Base-by-base conservation (phyloP, 164 flowering plant genomes). In the Protea cynaroides region DNA sequence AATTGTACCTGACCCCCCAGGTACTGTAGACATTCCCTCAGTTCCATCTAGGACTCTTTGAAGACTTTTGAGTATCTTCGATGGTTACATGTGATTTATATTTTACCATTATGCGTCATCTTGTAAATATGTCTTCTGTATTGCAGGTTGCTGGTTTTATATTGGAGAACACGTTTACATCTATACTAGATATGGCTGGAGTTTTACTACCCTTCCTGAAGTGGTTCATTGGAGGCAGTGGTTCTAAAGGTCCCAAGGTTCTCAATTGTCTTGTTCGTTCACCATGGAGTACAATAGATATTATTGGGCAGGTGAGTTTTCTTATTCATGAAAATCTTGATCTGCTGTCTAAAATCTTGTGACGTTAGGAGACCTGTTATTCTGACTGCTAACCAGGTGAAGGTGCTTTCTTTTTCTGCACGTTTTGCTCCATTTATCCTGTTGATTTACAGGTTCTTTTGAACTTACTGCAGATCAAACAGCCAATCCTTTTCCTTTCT, bases 121-220 rank as follows among this genome's bases (percentile, higher is more conserved):
- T 14, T 3, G 23, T 18, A 59, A 51, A 43, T 43, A 15, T 23
- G 44, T 68, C 18, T 14, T 13, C 43, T 72, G 21, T 40, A 8
- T 63, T 74, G 44, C 78, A 92, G 99, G 86, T 92, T 63, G 78
- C 92, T 75, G 96, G 84, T 51, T 58, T 95, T 68, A 88, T 95
- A 68, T 69, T 95, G 69, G 99, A 95, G 74, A 95, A 95, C 69
- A 95, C 99, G 22, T 95, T 95, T 72, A 95, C 96, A 52, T 95
- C 99, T n/a, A 88, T 95, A 70, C 74, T 95, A 69, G 99, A 95
- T 73, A 86, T 95, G 99, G 99, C 97, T 69, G 94, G 96, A 66
- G 94, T 95, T 78, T 62, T 95, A 36, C 69, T 95, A 24, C 97
- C 99, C 24, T 85, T 91, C 71, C 67, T 95, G 56, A 95, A 86